Percentiles rank a stretch among this genome's conserved stretches.
Evolutionary conservation across 179 eudicot genomes (phyloP).

Genomic region (Sideroxylon spinosum): DNA sequence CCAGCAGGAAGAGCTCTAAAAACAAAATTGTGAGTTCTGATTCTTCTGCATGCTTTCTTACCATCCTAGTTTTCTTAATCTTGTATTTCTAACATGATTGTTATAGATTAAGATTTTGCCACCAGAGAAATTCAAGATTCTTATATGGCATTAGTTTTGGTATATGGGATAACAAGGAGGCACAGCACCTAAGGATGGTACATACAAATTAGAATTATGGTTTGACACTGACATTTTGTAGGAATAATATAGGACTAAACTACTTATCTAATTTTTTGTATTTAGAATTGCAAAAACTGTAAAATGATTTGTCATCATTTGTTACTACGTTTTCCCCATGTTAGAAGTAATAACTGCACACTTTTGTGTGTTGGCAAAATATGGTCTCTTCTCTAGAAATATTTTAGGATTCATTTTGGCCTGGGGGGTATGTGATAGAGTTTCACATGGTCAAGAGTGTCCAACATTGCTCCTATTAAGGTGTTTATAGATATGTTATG

Average conservation of each 20-base stretch:
- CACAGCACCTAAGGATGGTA: neutral
- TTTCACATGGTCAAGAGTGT: neutral
- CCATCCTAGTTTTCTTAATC: too few relatives aligned
- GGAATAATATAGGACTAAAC: neutral
- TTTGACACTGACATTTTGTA: neutral
- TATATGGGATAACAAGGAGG: neutral
- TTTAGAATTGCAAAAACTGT: neutral
- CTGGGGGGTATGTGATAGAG: neutral
- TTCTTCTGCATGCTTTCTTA: neutral
- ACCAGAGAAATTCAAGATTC: neutral
- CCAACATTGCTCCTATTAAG: neutral
- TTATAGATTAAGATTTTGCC: neutral
- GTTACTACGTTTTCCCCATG: neutral
- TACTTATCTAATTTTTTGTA: neutral
- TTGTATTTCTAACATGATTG: neutral
- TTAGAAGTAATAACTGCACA: neutral
- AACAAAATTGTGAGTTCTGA: constrained; percentile 68
- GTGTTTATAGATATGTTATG: neutral
- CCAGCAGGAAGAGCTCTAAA: constrained; percentile 82
- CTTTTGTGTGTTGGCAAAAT: neutral
- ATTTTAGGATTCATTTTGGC: neutral
- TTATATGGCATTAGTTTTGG: neutral
- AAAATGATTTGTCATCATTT: neutral
- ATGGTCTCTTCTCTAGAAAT: neutral
- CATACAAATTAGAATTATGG: neutral